Conservation (phyloP, 2,329 filamentous ascomycete species). For the Fusarium tjaetaba region DNA sequence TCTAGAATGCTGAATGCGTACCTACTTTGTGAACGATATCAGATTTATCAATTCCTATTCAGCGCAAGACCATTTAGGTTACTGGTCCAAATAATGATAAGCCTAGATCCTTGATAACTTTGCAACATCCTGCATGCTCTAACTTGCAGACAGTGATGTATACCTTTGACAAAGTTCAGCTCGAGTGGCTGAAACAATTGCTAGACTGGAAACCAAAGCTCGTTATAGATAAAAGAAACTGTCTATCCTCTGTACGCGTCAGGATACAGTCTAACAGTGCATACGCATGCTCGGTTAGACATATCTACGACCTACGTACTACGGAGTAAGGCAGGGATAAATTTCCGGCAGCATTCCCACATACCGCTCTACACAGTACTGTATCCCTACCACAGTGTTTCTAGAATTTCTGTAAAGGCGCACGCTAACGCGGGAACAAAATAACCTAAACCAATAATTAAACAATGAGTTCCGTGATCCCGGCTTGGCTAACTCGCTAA, state of each 20-base stretch:
- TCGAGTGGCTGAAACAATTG: neutral
- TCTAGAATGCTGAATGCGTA: neutral
- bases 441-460: neutral
- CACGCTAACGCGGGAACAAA: constrained; percentile 16
- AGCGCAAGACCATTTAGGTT: neutral
- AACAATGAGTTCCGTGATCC: constrained; percentile 22
- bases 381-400: neutral
- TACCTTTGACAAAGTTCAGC: neutral
- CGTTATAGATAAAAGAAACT: neutral
- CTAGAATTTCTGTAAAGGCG: neutral
- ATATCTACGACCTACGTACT: neutral
- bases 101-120: neutral
- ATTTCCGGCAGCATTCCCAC: neutral
- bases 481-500: constrained; percentile 33
- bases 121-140: neutral
- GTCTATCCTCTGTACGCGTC: neutral
- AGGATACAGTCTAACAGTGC: neutral
- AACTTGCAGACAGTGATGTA: neutral
- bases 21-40: neutral
- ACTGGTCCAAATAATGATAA: neutral
- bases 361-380: constrained; percentile 1
- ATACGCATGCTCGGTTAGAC: constrained; percentile 8
- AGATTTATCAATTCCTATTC: neutral
- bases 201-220: constrained; percentile 7
- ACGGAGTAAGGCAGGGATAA: neutral